Percentiles rank a stretch among this genome's conserved stretches.
Conservation (phyloP, 495 filamentous ascomycete species). For the Neurospora sp. region DNA sequence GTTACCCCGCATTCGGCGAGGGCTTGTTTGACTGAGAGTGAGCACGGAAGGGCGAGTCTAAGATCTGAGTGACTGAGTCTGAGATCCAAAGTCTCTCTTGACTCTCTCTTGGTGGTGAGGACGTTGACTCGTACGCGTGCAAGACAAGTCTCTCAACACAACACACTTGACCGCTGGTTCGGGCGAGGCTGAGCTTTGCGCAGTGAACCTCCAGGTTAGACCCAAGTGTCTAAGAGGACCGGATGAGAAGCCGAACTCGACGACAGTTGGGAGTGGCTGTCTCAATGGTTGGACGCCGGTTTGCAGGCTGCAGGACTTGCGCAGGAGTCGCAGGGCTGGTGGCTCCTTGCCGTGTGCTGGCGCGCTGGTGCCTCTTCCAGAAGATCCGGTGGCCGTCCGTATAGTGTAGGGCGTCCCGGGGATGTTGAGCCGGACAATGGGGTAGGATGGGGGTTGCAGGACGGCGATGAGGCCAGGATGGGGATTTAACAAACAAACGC, state of each 20-base stretch:
- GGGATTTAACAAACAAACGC: neutral
- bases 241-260: neutral
- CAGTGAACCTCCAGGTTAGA: neutral
- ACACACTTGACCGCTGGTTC: neutral
- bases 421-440: neutral
- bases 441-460: neutral
- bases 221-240: neutral
- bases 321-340: neutral
- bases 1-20: neutral
- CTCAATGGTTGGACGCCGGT: neutral
- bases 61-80: neutral
- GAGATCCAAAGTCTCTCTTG: too few species aligned
- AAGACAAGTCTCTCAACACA: neutral
- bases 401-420: neutral
- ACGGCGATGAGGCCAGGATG: neutral
- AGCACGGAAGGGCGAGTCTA: neutral
- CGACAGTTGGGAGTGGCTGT: neutral
- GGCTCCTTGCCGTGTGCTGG: neutral
- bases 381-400: neutral
- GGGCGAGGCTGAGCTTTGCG: neutral
- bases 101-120: neutral
- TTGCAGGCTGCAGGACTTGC: neutral
- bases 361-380: neutral
- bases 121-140: neutral
- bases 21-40: neutral